A percentile compares a stretch with the other conserved stretches of the same genome.
These are phyloP conservation scores for Eryngium alpinum DNA, from an alignment of 140 eudicot genomes.

Conservation along the genomic window DNA sequence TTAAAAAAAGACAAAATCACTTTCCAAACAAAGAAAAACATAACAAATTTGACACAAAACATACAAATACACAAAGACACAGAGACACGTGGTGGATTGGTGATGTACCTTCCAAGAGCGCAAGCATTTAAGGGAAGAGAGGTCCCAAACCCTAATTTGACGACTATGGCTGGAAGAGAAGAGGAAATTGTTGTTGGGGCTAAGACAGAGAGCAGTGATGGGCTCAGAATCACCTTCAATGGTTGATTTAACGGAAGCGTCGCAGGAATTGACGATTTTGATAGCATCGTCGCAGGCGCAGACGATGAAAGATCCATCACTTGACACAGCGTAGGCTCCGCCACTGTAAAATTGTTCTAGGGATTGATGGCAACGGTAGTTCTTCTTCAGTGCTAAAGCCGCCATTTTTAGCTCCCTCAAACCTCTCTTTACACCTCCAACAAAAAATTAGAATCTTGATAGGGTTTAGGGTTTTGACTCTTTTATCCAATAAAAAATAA, in stretches of 20 bases:
- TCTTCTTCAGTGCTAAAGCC: slow-evolving; percentile 50
- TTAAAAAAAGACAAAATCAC: neutral
- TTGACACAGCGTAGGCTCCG: slow-evolving; percentile 67
- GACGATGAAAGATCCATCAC: slow-evolving; percentile 69
- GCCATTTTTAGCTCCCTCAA: slow-evolving; percentile 23
- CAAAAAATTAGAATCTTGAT: too few species aligned
- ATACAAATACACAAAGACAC: neutral
- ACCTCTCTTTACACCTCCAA: too few species aligned
- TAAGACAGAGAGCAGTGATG: slow-evolving; percentile 60
- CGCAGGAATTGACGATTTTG: slow-evolving; percentile 63
- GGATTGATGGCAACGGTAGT: slow-evolving; percentile 51
- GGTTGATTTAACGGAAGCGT: slow-evolving; percentile 68
- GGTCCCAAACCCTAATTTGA: slow-evolving; percentile 84
- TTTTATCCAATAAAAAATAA: too few species aligned
- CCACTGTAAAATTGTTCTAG: slow-evolving; percentile 83
- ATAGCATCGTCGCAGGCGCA: slow-evolving; percentile 77
- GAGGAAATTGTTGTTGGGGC: slow-evolving; percentile 57
- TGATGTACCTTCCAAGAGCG: slow-evolving; percentile 99
- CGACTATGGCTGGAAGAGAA: slow-evolving; percentile 76
- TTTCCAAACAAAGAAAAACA: neutral
- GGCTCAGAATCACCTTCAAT: slow-evolving; percentile 78
- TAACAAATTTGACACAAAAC: neutral
- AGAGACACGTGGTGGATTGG: too few species aligned
- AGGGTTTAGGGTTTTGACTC: too few species aligned
- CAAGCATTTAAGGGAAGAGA: slow-evolving; percentile 53